Evolutionary conservation across 1,139 yeast species (phyloP).

Genomic region (Debaryomyces subglobosus): DNA sequence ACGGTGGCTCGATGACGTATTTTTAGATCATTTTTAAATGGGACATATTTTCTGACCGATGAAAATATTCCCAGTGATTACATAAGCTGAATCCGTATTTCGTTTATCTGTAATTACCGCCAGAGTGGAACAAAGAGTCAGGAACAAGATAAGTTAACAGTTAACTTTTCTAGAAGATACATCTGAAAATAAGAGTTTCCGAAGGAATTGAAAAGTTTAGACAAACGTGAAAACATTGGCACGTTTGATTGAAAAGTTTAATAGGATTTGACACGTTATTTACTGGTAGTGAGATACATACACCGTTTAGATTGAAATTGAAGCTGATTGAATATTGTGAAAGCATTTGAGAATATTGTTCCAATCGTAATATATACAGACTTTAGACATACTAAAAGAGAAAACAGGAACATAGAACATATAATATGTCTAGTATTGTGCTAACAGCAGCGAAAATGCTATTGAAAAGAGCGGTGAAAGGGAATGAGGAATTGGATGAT

Average conservation of each 20-base stretch:
- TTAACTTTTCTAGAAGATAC: neutral
- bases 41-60: neutral
- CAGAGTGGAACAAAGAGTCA: neutral
- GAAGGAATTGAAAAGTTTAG: too few species aligned
- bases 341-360: neutral
- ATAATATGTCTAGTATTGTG: constrained; percentile 30
- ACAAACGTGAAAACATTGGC: neutral
- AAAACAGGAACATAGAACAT: neutral
- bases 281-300: neutral
- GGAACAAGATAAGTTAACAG: neutral
- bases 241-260: neutral
- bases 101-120: neutral
- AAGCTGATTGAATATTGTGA: neutral
- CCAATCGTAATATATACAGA: neutral
- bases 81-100: neutral
- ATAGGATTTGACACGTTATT: neutral
- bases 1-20: neutral
- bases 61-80: neutral
- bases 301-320: neutral
- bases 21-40: constrained; percentile 1
- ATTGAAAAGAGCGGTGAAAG: constrained; percentile 33
- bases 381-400: neutral
- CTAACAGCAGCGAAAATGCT: constrained; percentile 30
- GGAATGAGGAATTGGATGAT: constrained; percentile 35
- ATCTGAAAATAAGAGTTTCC: neutral